Base-by-base conservation (phyloP, 2,329 filamentous ascomycete genomes). In the Epicoccum nigrum region DNA sequence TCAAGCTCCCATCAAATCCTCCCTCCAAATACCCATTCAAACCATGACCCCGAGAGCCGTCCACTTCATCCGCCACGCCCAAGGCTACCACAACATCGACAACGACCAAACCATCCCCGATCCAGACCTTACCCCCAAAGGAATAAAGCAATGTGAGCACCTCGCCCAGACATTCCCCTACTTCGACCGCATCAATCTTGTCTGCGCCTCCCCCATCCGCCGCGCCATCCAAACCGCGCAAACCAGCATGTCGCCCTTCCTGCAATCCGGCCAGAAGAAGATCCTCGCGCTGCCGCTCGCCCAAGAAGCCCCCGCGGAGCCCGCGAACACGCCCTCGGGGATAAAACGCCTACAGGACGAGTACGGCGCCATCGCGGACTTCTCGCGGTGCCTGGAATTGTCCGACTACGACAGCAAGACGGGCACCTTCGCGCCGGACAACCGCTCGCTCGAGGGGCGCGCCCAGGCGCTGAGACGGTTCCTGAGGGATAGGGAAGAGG, bases 191-290 rank as follows among this genome's bases (percentile, higher is more conserved):
- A 76, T 94, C 67, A 86, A 86, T 6, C 81, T 88, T 59, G 80
- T 95, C 13, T 81, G 91, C 13, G 85, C 90, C 31, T 93, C 89
- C 1, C 91, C 91, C 5, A 81, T 96, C 62, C 86, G 87, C 44
- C 85, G 91, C 57, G 93, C 91, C 2, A 78, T 96, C 37, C 84
- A 89, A 73, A 96, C 91, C 1, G 86, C 87, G 20, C 78, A 90
- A 28, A 76, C 84, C 45, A 81, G 83, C 34, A 95, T 95, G 73
- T 79, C 79, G 19, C 76, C 82, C 1, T 49, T 37, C 27, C 20
- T 56, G 0, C 35, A 50, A 11, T 42, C 47, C 8, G 34, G 27
- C 19, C 20, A 15, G 15, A 25, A 20, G 9, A 51, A 49, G n/a
- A 52, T 49, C 7, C 42, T 56, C 8, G 54, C 54, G 31, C 25